Evolutionary conservation across 179 eudicot species (phyloP), one percentile per base, ranked within the genome.

Genomic region (Silene vulgaris): DNA sequence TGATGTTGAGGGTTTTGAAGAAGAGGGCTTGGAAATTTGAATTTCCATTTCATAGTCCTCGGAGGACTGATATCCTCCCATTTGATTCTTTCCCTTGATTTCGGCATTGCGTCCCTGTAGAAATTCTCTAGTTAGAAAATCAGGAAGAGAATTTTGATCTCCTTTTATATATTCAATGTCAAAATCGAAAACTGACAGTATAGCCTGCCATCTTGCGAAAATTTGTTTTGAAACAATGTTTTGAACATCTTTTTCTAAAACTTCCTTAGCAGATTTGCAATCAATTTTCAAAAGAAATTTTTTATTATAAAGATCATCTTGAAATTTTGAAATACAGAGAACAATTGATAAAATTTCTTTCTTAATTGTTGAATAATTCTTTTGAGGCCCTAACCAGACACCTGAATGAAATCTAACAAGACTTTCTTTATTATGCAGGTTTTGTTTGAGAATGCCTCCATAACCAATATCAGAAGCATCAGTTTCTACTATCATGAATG

Each of bases 221-320:
- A 71, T 21, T 21, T 71, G 64, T 54, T 52, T 71, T 26, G 74
- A 71, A 71, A 71, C 74, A 45, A 71, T 26, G 2, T 71, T 71
- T 48, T 71, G 32, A 7, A 71, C 74, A 71, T 71, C 64, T 13
- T 71, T 71, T 71, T 71, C 21, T 71, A 71, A 71, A 71, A 71
- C 20, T 12, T 71, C 74, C 50, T 71, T 54, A 6, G 63, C 62
- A 50, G 43, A 71, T 52, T 71, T 71, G 8, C 32, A 71, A 52
- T 30, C 35, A 30, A 30, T 30, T 2, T 4, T 2, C 35, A 30
- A 30, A 30, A 30, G 35, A 30, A 30, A 30, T 4, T 30, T 30
- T 30, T 30, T 30, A 30, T 30, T 30, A 30, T 30, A 30, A 2
- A 30, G 4, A 30, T 30, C 35, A 30, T 30, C 35, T 30, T 30